A percentile compares a stretch with the other conserved stretches of the same genome.
Evolutionary conservation across 2,329 filamentous ascomycete species (phyloP).

Genomic region (Venturia effusa): DNA sequence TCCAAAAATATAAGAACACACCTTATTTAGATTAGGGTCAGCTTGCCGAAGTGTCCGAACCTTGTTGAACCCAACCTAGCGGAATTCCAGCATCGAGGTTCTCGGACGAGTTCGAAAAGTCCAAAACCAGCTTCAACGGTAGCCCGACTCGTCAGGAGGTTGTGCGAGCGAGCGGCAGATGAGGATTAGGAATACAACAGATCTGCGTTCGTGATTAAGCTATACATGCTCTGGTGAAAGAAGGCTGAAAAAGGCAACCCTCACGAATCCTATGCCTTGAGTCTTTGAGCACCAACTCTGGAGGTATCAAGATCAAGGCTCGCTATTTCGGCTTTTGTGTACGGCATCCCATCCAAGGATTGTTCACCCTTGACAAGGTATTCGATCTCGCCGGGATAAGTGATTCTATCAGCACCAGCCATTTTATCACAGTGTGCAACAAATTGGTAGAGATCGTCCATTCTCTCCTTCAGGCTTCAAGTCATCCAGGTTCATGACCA

Average conservation of each 20-base stretch:
- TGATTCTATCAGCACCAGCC: slow-evolving; percentile 43
- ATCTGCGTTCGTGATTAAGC: background rate
- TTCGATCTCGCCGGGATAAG: slow-evolving; percentile 48
- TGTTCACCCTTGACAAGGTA: slow-evolving; percentile 35
- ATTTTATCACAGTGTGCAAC: slow-evolving; percentile 43
- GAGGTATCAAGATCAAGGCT: slow-evolving; percentile 41
- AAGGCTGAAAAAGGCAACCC: background rate
- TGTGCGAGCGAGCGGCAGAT: background rate
- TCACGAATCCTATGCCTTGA: background rate
- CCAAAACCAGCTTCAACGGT: background rate
- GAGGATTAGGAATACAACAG: background rate
- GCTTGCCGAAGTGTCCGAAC: too few species aligned
- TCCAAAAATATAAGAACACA: too few species aligned
- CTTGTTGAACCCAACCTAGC: too few species aligned
- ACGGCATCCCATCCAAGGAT: slow-evolving; percentile 36
- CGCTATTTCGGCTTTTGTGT: slow-evolving; percentile 36
- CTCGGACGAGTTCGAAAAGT: background rate
- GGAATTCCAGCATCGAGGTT: background rate
- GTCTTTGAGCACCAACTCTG: slow-evolving; percentile 25
- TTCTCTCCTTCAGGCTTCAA: slow-evolving; percentile 57
- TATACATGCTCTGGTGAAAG: background rate
- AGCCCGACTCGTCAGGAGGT: background rate
- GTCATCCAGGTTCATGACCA: slow-evolving; percentile 61
- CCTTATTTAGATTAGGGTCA: too few species aligned
- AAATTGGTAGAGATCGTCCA: slow-evolving; percentile 47